Conservation (phyloP, 257 asterid genomes). For the Thymus mandschuricus region DNA sequence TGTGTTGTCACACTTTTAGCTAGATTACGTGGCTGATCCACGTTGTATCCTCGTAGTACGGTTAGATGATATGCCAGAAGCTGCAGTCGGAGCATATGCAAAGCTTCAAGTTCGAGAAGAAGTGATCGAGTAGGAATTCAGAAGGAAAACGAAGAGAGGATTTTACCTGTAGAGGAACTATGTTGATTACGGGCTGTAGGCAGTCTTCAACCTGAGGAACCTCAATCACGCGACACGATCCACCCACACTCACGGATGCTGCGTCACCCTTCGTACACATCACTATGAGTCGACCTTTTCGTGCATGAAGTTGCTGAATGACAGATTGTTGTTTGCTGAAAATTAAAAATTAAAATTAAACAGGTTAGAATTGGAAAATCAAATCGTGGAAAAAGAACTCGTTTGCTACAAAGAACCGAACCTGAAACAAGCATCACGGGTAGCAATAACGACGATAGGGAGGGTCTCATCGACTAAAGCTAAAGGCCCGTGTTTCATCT, state of each 20-base stretch:
- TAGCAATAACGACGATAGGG: conserved; percentile 89
- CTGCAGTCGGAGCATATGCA: conserved; percentile 45
- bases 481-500: conserved; percentile 98
- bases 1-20: conserved; percentile 98
- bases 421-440: conserved; percentile 98
- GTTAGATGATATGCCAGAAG: conserved; percentile 95
- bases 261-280: conserved; percentile 91
- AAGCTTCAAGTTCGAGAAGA: neutral
- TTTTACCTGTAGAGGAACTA: conserved; percentile 91
- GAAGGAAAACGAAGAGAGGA: neutral
- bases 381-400: neutral
- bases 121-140: neutral
- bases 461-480: conserved; percentile 96
- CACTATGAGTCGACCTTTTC: conserved; percentile 93
- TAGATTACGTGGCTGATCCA: conserved; percentile 98
- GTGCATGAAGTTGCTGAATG: conserved; percentile 97
- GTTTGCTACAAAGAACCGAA: conserved; percentile 29
- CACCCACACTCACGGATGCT: conserved; percentile 75
- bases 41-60: conserved; percentile 88
- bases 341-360: conserved; percentile 11
- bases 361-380: conserved; percentile 10
- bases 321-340: conserved; percentile 96
- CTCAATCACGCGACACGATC: conserved; percentile 90
- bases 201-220: conserved; percentile 94
- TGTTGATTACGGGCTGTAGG: conserved; percentile 89